phyloP scores from a whole-genome alignment of 257 asterid genomes.

The Perilla frutescens region DNA sequence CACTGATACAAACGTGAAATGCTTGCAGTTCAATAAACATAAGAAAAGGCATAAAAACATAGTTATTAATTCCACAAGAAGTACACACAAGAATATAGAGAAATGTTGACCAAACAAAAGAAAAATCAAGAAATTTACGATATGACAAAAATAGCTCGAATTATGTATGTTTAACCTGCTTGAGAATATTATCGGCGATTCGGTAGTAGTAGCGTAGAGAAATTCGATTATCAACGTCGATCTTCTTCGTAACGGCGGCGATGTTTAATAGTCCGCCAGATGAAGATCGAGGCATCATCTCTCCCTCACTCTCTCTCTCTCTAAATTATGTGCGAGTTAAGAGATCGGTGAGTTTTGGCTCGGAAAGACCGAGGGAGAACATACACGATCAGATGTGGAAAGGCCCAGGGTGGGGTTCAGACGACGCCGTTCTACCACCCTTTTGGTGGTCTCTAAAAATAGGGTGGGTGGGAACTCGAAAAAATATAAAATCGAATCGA shows the following conservation, averaged over 20 bases:
- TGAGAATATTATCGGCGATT: constrained; percentile 81
- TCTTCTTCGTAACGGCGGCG: constrained; percentile 68
- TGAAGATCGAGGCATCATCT: constrained; percentile 61
- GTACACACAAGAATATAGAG: not conserved
- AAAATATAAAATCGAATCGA: too few species aligned
- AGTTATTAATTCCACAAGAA: not conserved
- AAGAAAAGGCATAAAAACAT: not conserved
- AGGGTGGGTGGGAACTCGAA: too few species aligned
- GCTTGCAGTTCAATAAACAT: not conserved
- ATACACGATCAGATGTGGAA: not conserved
- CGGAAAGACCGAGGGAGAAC: constrained; percentile 5
- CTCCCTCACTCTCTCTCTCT: constrained; percentile 7
- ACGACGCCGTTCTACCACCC: constrained; percentile 16
- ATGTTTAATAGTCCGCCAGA: constrained; percentile 58
- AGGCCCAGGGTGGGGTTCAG: not conserved
- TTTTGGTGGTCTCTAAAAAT: not conserved
- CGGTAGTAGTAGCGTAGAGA: constrained; percentile 65
- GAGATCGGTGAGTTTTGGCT: constrained; percentile 23
- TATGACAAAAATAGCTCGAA: not conserved
- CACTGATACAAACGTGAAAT: not conserved
- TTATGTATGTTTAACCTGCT: constrained; percentile 59
- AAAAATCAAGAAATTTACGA: not conserved
- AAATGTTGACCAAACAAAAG: not conserved
- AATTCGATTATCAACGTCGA: constrained; percentile 75
- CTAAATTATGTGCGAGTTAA: not conserved